Evolutionary conservation across 257 asterid genomes (phyloP).

Genomic region (Eucommia ulmoides): DNA sequence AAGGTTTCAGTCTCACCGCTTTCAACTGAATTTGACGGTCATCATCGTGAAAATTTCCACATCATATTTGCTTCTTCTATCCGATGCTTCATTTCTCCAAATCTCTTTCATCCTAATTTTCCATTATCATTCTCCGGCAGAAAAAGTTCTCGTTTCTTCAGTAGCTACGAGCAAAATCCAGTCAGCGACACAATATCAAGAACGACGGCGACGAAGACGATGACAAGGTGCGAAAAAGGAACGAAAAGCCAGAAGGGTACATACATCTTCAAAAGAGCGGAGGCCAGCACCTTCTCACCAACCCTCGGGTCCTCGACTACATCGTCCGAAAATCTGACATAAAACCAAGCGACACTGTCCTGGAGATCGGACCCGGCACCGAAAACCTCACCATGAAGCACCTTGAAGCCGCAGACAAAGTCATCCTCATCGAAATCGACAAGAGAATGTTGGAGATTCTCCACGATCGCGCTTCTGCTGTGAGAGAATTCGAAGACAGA

Average conservation of each 20-base stretch:
- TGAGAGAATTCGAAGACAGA: constrained; percentile 33
- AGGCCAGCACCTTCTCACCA: constrained; percentile 88
- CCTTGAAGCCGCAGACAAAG: constrained; percentile 57
- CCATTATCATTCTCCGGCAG: too few species aligned
- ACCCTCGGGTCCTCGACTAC: constrained; percentile 51
- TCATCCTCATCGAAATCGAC: constrained; percentile 71
- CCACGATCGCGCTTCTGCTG: constrained; percentile 47
- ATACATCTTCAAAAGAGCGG: constrained; percentile 56
- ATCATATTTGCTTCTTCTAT: too few species aligned
- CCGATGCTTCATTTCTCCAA: too few species aligned
- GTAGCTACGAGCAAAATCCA: constrained; percentile 29
- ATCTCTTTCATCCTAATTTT: too few species aligned
- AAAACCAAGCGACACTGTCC: constrained; percentile 57
- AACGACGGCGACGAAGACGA: constrained; percentile 26
- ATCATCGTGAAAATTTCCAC: too few species aligned
- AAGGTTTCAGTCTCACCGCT: too few species aligned
- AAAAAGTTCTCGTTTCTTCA: too few species aligned
- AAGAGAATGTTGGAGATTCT: constrained; percentile 70
- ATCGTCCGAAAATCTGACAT: constrained; percentile 52
- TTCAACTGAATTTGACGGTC: too few species aligned
- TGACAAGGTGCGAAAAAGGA: constrained; percentile 8
- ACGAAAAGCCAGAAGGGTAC: constrained; percentile 13
- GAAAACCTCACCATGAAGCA: constrained; percentile 89
- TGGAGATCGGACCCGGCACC: constrained; percentile 96
- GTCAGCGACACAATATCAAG: constrained; percentile 13